A percentile compares a stretch with the other conserved stretches of the same genome.
phyloP scores from a whole-genome alignment of 116 monocot species.

The Papilionanthe hybrid region DNA sequence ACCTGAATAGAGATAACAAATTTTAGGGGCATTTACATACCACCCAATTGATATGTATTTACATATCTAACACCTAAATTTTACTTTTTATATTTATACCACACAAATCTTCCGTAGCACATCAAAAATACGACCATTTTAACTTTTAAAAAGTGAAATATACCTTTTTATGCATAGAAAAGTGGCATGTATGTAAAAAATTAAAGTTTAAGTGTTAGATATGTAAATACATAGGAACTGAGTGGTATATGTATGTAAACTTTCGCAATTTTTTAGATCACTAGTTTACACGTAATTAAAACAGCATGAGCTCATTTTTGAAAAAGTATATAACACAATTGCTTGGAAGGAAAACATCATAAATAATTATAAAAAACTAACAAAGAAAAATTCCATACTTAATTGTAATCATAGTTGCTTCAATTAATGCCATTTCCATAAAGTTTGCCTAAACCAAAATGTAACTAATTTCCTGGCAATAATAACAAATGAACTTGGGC shows the following conservation, averaged over 20 bases:
- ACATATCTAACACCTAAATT: too few species aligned
- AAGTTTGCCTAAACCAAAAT: not conserved
- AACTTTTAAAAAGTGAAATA: too few species aligned
- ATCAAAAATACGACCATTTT: too few species aligned
- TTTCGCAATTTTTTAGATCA: not conserved
- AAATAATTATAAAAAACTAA: not conserved
- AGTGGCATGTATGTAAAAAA: too few species aligned
- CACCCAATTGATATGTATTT: too few species aligned
- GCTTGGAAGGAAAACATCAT: not conserved
- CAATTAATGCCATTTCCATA: not conserved
- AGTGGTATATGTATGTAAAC: too few species aligned
- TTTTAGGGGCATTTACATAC: too few species aligned
- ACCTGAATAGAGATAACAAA: constrained; percentile 33
- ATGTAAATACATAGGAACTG: too few species aligned
- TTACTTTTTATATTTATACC: too few species aligned
- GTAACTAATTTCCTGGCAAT: not conserved
- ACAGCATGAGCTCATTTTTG: not conserved
- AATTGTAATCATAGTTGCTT: not conserved
- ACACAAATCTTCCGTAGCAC: too few species aligned
- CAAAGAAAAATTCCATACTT: not conserved
- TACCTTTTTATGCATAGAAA: too few species aligned
- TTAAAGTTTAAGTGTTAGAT: too few species aligned
- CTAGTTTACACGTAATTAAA: not conserved
- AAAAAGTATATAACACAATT: not conserved
- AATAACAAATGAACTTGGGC: not conserved